Conservation (phyloP, 441 rosid genomes). For the Macaranga tanarius region DNA sequence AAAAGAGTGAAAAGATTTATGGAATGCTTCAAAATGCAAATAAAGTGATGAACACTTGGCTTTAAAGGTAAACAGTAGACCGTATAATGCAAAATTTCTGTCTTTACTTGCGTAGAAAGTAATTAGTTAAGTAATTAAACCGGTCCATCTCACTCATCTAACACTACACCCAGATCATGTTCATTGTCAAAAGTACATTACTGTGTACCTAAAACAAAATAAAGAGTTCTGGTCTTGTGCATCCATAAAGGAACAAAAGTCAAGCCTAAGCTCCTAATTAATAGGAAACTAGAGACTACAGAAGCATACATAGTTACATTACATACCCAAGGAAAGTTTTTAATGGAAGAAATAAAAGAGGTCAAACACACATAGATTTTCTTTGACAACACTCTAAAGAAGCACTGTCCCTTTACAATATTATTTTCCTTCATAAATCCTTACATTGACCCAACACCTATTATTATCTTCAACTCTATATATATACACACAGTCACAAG, state of each 20-base stretch:
- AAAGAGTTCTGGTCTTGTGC: neutral
- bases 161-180: neutral
- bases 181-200: neutral
- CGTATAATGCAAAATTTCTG: conserved; percentile 1
- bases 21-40: neutral
- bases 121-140: neutral
- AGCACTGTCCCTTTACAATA: neutral
- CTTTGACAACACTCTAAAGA: conserved; percentile 23
- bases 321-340: neutral
- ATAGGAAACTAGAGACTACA: neutral
- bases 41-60: conserved; percentile 11
- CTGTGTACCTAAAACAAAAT: neutral
- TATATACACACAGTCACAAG: neutral
- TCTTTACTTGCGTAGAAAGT: conserved; percentile 7
- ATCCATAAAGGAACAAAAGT: neutral
- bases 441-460: conserved; percentile 6
- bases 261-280: neutral
- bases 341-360: neutral
- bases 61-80: conserved; percentile 7
- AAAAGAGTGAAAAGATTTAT: neutral
- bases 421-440: neutral
- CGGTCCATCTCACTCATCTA: neutral
- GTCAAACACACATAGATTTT: conserved; percentile 21
- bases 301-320: too few species aligned
- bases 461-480: neutral